Conservation (phyloP, 148 eudicot genomes). For the Amaranthus hypochondriacus region DNA sequence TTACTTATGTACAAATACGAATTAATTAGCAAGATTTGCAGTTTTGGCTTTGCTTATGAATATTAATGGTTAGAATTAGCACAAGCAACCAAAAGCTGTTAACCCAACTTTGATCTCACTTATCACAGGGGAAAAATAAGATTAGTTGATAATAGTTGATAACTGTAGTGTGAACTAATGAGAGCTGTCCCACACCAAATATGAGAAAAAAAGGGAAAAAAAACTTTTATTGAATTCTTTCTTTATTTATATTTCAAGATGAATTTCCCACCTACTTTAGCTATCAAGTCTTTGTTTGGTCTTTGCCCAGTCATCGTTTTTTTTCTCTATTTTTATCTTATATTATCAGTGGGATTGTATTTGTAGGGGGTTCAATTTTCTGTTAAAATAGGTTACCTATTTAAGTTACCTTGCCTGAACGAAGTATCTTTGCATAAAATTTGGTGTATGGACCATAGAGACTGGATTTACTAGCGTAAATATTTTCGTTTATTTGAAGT, state of each 20-base stretch:
- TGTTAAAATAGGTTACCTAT: not conserved
- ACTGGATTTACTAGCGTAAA: too few species aligned
- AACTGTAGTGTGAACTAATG: not conserved
- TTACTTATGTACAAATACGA: too few species aligned
- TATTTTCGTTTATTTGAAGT: too few species aligned
- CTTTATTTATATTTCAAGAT: slow-evolving; percentile 1
- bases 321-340: not conserved
- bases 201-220: not conserved
- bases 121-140: not conserved
- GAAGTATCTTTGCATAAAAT: not conserved
- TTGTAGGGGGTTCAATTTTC: not conserved
- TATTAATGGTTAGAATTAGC: too few species aligned
- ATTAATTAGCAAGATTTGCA: too few species aligned
- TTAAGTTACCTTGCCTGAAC: not conserved
- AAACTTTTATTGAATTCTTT: too few species aligned
- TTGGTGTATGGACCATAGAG: not conserved
- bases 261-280: slow-evolving; percentile 15
- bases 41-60: too few species aligned
- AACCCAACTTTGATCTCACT: too few species aligned
- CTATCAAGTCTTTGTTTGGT: slow-evolving; percentile 6
- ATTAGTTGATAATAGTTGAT: not conserved
- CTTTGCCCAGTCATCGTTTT: slow-evolving; percentile 5
- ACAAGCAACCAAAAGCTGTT: too few species aligned
- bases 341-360: too few species aligned
- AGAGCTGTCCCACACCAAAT: not conserved